Conservation (phyloP, 176 grass and related monocot genomes). For the Coix lacrymajobi region DNA sequence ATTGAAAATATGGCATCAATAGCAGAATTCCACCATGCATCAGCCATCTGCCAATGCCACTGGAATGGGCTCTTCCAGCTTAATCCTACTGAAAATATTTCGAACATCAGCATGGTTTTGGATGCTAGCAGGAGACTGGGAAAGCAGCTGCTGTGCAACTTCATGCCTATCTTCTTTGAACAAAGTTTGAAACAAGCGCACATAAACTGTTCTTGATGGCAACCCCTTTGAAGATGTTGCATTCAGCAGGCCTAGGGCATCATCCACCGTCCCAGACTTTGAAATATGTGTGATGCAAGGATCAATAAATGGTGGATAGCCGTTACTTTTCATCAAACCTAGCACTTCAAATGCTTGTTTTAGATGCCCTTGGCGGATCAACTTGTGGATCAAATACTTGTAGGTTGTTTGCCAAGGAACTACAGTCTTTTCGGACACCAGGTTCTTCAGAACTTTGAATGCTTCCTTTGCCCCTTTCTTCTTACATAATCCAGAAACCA, state of each 20-base stretch:
- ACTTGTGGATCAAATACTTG: constrained; percentile 58
- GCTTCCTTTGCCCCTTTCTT: constrained; percentile 48
- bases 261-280: constrained; percentile 64
- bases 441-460: constrained; percentile 48
- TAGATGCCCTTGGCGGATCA: constrained; percentile 38
- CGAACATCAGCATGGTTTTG: constrained; percentile 65
- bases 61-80: constrained; percentile 32
- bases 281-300: constrained; percentile 55
- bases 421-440: constrained; percentile 39
- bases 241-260: constrained; percentile 48
- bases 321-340: constrained; percentile 65
- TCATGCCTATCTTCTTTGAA: constrained; percentile 62
- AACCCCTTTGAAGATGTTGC: constrained; percentile 54
- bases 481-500: constrained; percentile 49
- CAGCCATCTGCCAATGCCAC: constrained; percentile 27
- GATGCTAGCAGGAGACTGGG: constrained; percentile 54
- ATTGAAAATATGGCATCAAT: constrained; percentile 14
- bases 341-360: constrained; percentile 57
- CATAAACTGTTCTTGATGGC: constrained; percentile 54
- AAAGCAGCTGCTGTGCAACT: constrained; percentile 62
- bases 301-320: constrained; percentile 52
- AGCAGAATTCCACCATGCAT: not conserved
- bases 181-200: constrained; percentile 48
- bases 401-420: constrained; percentile 67
- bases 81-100: constrained; percentile 58